Evolutionary conservation across 305 asterid species (phyloP), one percentile per base, ranked within the genome.

Genomic region (Solanum hybrid): DNA sequence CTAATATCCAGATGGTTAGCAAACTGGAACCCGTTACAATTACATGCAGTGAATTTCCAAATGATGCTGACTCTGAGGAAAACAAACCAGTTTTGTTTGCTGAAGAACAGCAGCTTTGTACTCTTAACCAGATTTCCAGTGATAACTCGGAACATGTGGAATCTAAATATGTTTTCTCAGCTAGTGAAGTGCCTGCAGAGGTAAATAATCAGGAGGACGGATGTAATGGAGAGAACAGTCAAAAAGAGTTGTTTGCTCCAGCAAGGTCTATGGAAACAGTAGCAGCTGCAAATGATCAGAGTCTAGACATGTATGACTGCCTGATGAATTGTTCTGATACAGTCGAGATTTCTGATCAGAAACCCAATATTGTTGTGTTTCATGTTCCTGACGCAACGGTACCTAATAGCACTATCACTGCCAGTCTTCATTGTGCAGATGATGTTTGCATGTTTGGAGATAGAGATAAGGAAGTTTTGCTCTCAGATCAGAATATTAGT

Each of bases 101-200:
- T 36, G 89, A 91, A 88, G 93, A 91, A 69, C 88, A 78, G 46
- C 93, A 88, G 86, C 87, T 39, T 33, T 93, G 95, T 93, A 78
- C 51, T 82, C 90, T 90, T 51, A 93, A 94, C 92, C 94, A 92
- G 75, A 89, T 90, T 42, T 91, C 92, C 26, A 88, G 80, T 89
- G 94, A 94, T 77, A 91, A 92, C 92, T 81, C 92, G 92, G 95
- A 93, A 87, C 89, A 89, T 84, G 90, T 39, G 69, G 93, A 89
- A 87, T 90, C 93, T 46, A 4, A 34, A 61, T 88, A 89, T 89
- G 69, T 34, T 88, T 75, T 16, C 90, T 89, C 79, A 51, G 86
- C 22, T 88, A 57, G 51, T 89, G 95, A 89, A 90, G 90, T 28
- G 86, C 81, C 57, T 88, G 90, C 85, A 80, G 88, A 90, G 34